phyloP scores from a whole-genome alignment of 495 filamentous ascomycete species.

The Hyphodiscus hymeniophilus region DNA sequence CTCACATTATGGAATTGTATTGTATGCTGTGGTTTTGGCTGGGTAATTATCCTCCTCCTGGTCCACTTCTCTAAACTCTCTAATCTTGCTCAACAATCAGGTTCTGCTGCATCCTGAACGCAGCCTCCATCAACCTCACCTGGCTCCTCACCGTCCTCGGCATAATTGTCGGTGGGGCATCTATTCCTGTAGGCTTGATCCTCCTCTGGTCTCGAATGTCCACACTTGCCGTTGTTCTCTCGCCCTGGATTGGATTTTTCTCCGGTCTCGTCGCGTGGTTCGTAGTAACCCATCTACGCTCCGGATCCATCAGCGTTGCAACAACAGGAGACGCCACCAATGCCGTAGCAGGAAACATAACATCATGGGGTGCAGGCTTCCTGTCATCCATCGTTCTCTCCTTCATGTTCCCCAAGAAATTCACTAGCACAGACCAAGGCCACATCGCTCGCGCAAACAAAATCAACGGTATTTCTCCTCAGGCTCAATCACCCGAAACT shows the following conservation, averaged over 20 bases:
- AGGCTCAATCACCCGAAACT: background rate
- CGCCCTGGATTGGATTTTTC: conserved; percentile 28
- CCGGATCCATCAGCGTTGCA: conserved; percentile 25
- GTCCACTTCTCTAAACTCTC: background rate
- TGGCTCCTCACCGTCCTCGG: conserved; percentile 40
- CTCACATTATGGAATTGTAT: conserved; percentile 37
- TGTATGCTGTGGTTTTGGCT: conserved; percentile 38
- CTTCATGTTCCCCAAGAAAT: conserved; percentile 27
- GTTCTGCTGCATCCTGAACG: conserved; percentile 28
- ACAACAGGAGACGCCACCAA: conserved; percentile 31
- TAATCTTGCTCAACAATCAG: no score
- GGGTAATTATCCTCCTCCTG: conserved; percentile 17
- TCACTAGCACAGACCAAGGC: conserved; percentile 16
- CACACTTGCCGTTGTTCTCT: conserved; percentile 25
- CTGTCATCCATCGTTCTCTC: conserved; percentile 28
- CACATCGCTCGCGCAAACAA: conserved; percentile 24
- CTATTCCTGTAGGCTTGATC: conserved; percentile 31
- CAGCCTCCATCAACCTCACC: conserved; percentile 33
- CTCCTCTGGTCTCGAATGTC: conserved; percentile 33
- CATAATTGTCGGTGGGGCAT: conserved; percentile 36
- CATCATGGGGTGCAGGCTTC: conserved; percentile 28
- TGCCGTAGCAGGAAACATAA: conserved; percentile 33
- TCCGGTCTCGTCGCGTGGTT: conserved; percentile 25
- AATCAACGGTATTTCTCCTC: conserved; percentile 25
- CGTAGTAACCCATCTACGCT: conserved; percentile 27